phyloP scores from a whole-genome alignment of 1,139 yeast species.

The Hansenula lynferdii region DNA sequence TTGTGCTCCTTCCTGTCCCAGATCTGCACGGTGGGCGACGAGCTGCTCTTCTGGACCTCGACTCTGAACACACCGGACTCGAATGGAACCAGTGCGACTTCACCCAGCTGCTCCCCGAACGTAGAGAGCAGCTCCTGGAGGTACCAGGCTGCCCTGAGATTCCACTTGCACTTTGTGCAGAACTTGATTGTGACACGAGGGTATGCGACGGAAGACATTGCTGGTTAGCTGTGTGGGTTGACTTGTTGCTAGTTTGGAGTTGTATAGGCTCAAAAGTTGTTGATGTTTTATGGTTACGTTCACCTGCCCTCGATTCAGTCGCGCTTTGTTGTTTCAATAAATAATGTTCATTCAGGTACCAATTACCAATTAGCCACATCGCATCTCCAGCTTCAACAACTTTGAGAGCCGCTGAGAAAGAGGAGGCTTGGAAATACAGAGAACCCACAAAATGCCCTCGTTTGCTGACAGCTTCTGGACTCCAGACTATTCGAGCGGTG shows the following conservation, averaged over 20 bases:
- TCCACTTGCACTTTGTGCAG: constrained; percentile 63
- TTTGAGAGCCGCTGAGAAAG: too few species aligned
- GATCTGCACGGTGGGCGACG: constrained; percentile 23
- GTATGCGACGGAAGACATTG: constrained; percentile 14
- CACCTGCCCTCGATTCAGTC: too few species aligned
- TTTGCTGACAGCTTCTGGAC: constrained; percentile 83
- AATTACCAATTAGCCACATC: too few species aligned
- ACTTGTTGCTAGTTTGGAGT: too few species aligned
- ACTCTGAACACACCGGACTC: constrained; percentile 50
- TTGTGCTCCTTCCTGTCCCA: constrained; percentile 53
- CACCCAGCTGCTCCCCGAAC: constrained; percentile 47
- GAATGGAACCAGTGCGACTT: constrained; percentile 48
- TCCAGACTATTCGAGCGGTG: constrained; percentile 51
- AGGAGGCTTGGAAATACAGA: too few species aligned
- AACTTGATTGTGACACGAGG: constrained; percentile 51
- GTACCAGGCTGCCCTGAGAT: constrained; percentile 64
- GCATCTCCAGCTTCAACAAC: too few species aligned
- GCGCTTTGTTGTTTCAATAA: too few species aligned
- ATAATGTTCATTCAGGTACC: too few species aligned
- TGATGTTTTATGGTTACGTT: too few species aligned
- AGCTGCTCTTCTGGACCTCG: constrained; percentile 25
- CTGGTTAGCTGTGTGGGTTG: too few species aligned
- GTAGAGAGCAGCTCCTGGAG: constrained; percentile 59
- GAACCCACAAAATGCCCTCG: too few species aligned
- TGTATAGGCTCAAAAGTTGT: too few species aligned